Base-by-base conservation (phyloP, 805 yeast species). In the Starmerella davenportii region DNA sequence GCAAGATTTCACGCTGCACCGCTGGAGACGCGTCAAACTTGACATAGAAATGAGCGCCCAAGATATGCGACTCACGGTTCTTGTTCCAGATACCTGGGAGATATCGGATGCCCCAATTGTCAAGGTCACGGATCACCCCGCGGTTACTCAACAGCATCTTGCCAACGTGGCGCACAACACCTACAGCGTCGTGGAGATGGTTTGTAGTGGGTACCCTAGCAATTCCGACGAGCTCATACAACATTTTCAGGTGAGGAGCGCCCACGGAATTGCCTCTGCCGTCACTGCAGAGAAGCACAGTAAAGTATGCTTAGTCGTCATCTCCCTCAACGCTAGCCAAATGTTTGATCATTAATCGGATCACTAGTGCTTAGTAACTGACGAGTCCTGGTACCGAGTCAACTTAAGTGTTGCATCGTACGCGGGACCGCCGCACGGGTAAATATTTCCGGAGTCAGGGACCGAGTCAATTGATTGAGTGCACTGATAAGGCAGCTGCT, bases 101-200 rank as follows among this genome's bases (percentile, higher is more conserved):
- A 21, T 74, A 74, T 44, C 71, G 71, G 31, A 74, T 69, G 1
- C 95, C 95, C 56, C 85, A 60, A 45, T 84, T 78, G 37, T 77
- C 70, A 34, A 87, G 71, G 43, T 72, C 75, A 55, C 96, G 70
- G 29, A 87, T 74, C n/a, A 87, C 87, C 37, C 98, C 98, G 66
- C 94, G 81, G 59, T 87, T 85, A 43, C 74, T 72, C 42, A 90
- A 69, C 21, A 87, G 71, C 54, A 82, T 64, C 54, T 73, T 77
- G 8, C 96, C 96, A 21, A 85, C 66, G 1, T 92, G 81, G 5
- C 68, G 61, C 18, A 69, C 67, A 25, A 69, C 60, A 55, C 74
- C 78, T 47, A 72, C 73, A 14, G 84, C 82, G 48, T 78, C 87
- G 5, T 63, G 53, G 28, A 66, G 63, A 14, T 65, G 66, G 16